These are phyloP conservation scores for Calonectria ilicicola DNA, from an alignment of 2,329 filamentous ascomycete species.

Conservation along the genomic window DNA sequence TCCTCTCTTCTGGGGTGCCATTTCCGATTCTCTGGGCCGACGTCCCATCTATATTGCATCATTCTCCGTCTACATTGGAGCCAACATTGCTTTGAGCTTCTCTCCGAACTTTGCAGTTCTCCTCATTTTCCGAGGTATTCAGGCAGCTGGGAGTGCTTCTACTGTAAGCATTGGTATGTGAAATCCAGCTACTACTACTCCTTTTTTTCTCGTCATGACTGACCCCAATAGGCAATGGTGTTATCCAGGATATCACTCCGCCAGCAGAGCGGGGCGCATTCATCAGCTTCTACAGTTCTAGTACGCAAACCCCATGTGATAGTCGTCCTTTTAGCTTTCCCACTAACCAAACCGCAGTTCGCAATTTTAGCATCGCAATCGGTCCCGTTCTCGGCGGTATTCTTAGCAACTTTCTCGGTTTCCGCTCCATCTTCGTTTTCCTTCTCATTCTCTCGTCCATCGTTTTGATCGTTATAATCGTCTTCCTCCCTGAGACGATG, in stretches of 20 bases:
- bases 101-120: conserved; percentile 56
- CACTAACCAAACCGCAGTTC: neutral
- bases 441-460: conserved; percentile 5
- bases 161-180: conserved; percentile 59
- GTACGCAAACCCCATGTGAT: conserved; percentile 32
- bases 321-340: too few relatives aligned
- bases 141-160: conserved; percentile 60
- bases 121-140: conserved; percentile 59
- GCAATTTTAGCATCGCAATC: conserved; percentile 16
- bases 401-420: conserved; percentile 12
- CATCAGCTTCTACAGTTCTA: conserved; percentile 48
- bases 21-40: conserved; percentile 60
- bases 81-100: conserved; percentile 60
- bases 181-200: neutral
- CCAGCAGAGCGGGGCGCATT: conserved; percentile 42
- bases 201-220: neutral
- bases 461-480: neutral
- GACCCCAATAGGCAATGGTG: conserved; percentile 42
- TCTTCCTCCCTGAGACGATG: conserved; percentile 17
- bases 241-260: conserved; percentile 46
- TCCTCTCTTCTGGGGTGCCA: conserved; percentile 60
- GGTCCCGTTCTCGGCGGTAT: conserved; percentile 20
- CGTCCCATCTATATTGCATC: conserved; percentile 59
- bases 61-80: conserved; percentile 58
- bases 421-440: conserved; percentile 18